Percentiles rank a stretch among this genome's conserved stretches.
Conservation (phyloP, 202 grass and related monocot species). For the Eragrostis tef region DNA sequence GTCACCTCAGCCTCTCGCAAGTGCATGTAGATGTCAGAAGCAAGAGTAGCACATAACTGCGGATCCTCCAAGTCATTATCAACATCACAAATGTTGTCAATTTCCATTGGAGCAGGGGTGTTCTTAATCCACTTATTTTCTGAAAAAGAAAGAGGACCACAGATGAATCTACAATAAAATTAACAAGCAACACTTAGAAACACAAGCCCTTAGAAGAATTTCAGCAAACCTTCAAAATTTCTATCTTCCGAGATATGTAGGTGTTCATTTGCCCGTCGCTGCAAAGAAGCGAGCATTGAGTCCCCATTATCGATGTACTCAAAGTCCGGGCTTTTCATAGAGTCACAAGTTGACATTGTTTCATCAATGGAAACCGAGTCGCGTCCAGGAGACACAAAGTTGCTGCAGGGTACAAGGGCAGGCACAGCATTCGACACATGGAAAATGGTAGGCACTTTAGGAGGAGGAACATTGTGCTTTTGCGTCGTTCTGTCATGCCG, state of each 20-base stretch:
- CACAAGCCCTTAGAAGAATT: constrained; percentile 22
- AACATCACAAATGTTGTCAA: constrained; percentile 62
- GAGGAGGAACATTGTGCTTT: constrained; percentile 41
- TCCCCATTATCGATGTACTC: constrained; percentile 94
- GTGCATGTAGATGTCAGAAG: constrained; percentile 91
- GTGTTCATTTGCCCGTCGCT: constrained; percentile 72
- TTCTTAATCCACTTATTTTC: constrained; percentile 61
- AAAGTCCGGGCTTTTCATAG: constrained; percentile 92
- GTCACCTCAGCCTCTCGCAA: constrained; percentile 84
- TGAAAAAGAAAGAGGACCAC: constrained; percentile 27
- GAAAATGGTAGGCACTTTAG: constrained; percentile 21
- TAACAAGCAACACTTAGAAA: constrained; percentile 9
- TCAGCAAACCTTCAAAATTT: constrained; percentile 56
- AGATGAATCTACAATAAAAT: background rate
- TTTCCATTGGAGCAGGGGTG: constrained; percentile 63
- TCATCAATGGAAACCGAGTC: constrained; percentile 76
- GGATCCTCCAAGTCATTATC: constrained; percentile 74
- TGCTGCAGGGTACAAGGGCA: constrained; percentile 57
- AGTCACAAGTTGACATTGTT: constrained; percentile 94
- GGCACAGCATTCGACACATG: constrained; percentile 37
- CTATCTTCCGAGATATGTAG: constrained; percentile 74
- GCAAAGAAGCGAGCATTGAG: constrained; percentile 67
- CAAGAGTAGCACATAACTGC: constrained; percentile 86
- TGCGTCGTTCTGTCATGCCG: constrained; percentile 23
- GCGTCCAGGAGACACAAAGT: constrained; percentile 57